A percentile compares a stretch with the other conserved stretches of the same genome.
These are phyloP conservation scores for Binderoboletus segoi DNA, from an alignment of 1,284 basidiomycete species.

Conservation along the genomic window DNA sequence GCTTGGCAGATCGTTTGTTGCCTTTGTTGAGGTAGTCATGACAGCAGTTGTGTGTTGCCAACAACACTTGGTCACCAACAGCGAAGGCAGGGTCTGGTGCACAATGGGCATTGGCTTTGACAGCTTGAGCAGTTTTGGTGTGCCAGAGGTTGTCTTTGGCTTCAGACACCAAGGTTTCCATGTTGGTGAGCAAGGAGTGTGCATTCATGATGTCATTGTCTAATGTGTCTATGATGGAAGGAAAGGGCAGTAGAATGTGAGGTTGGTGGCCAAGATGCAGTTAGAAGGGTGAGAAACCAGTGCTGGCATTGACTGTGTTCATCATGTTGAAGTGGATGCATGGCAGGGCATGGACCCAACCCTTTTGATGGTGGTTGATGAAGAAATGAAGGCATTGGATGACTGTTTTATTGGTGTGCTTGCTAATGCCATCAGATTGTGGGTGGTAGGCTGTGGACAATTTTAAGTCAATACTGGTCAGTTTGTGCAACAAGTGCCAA, in stretches of 20 bases:
- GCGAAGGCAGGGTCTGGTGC: not conserved
- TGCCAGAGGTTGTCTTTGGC: not conserved
- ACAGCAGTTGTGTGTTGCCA: not conserved
- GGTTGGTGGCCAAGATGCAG: constrained; percentile 22
- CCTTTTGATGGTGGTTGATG: constrained; percentile 42
- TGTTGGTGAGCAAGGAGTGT: not conserved
- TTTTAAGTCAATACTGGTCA: constrained; percentile 35
- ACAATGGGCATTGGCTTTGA: not conserved
- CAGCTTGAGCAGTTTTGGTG: not conserved
- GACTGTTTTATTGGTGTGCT: constrained; percentile 41
- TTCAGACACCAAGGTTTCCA: not conserved
- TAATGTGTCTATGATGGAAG: too few species aligned
- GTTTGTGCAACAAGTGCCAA: constrained; percentile 27
- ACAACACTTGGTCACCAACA: not conserved
- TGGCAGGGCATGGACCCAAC: constrained; percentile 44
- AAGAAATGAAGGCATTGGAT: constrained; percentile 40
- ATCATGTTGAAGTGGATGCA: constrained; percentile 43
- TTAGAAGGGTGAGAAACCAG: constrained; percentile 40
- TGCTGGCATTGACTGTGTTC: constrained; percentile 37
- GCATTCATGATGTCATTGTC: not conserved
- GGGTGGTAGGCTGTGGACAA: constrained; percentile 44
- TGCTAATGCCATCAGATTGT: constrained; percentile 36
- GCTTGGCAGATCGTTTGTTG: not conserved
- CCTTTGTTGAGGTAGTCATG: not conserved
- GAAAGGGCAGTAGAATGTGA: not conserved